A percentile compares a stretch with the other conserved stretches of the same genome.
These are phyloP conservation scores for Chlamydomonas schloesseri DNA, from an alignment of 139 green algal genomes.

Conservation along the genomic window DNA sequence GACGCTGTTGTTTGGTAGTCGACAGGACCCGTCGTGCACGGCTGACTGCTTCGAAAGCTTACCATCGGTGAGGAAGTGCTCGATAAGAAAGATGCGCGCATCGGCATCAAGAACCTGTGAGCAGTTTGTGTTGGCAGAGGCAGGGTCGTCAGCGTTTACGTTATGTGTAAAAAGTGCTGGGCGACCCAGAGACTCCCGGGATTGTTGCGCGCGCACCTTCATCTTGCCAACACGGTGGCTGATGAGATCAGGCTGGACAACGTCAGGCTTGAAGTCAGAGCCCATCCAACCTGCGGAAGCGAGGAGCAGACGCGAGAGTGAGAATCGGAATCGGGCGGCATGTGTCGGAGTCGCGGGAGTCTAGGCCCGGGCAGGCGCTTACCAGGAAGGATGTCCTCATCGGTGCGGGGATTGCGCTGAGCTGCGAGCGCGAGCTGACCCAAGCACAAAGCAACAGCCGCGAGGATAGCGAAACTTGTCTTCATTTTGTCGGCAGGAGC, in stretches of 20 bases:
- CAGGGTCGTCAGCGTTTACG: too few species aligned
- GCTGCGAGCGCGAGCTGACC: neutral
- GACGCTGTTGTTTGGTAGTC: too few species aligned
- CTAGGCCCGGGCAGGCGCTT: too few species aligned
- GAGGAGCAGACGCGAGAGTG: neutral
- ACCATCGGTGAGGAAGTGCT: slow-evolving; percentile 52
- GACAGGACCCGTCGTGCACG: neutral
- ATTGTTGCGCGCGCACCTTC: slow-evolving; percentile 4
- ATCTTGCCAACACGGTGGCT: neutral
- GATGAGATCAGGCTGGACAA: slow-evolving; percentile 12
- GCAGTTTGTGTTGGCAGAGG: neutral
- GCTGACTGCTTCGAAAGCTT: neutral
- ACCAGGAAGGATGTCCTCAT: slow-evolving; percentile 55
- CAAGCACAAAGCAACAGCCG: neutral
- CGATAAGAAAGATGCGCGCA: slow-evolving; percentile 55
- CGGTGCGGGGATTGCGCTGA: slow-evolving; percentile 23
- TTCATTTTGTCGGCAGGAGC: too few species aligned
- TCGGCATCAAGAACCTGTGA: slow-evolving; percentile 58
- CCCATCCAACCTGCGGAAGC: slow-evolving; percentile 8
- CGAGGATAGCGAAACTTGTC: too few species aligned
- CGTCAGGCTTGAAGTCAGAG: slow-evolving; percentile 13
- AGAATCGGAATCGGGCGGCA: too few species aligned
- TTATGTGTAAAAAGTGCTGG: neutral
- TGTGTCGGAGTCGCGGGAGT: too few species aligned
- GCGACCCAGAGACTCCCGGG: neutral